Conservation (phyloP, 257 asterid genomes). For the Ophiorrhiza pumila region DNA sequence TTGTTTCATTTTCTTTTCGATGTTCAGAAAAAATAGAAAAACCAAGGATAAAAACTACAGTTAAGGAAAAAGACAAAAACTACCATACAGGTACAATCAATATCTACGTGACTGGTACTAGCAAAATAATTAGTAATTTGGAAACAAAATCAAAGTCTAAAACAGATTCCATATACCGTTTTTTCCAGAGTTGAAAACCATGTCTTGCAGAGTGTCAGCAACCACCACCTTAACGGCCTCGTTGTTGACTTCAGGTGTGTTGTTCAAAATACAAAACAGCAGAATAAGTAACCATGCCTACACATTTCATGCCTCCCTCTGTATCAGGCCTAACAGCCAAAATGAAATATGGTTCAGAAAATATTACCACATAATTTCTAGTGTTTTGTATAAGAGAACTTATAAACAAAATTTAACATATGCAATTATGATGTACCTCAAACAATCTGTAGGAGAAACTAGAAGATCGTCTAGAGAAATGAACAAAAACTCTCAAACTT, state of each 20-base stretch:
- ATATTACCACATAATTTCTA: not conserved
- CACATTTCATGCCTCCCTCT: not conserved
- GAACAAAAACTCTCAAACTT: not conserved
- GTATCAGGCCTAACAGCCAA: not conserved
- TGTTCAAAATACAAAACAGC: too few species aligned
- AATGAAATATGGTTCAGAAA: not conserved
- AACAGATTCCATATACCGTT: slow-evolving; percentile 18
- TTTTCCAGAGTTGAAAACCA: slow-evolving; percentile 30
- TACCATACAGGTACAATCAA: not conserved
- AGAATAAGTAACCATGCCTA: too few species aligned
- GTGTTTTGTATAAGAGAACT: not conserved
- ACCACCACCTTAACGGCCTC: slow-evolving; percentile 37
- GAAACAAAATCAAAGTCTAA: not conserved
- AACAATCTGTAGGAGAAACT: not conserved
- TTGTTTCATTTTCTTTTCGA: too few species aligned
- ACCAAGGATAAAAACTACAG: not conserved
- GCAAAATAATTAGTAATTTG: not conserved
- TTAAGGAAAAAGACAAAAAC: too few species aligned
- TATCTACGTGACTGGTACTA: not conserved
- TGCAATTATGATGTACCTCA: not conserved
- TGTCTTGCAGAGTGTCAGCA: slow-evolving; percentile 26
- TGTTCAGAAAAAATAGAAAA: not conserved
- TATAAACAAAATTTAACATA: not conserved
- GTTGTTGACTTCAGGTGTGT: slow-evolving; percentile 28
- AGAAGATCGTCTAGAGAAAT: not conserved